Conservation (phyloP, 768 basidiomycete species). For the Trametes sanguinea region DNA sequence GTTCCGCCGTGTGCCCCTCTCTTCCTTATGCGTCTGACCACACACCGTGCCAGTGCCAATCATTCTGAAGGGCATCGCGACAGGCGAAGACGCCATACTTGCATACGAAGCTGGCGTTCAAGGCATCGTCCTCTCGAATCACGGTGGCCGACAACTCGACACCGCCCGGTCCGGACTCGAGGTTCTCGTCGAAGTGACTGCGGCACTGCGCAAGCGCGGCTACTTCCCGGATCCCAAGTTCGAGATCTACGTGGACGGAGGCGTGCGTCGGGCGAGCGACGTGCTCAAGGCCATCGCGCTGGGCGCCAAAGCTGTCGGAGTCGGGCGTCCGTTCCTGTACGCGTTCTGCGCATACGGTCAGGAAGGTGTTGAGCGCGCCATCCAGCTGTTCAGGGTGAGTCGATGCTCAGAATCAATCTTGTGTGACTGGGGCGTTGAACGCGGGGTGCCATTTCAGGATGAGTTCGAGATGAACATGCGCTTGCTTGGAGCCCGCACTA, state of each 20-base stretch:
- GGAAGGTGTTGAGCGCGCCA: conserved; percentile 78
- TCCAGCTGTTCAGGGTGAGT: conserved; percentile 71
- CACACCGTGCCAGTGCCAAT: conserved; percentile 66
- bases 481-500: conserved; percentile 76
- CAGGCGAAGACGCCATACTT: conserved; percentile 81
- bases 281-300: conserved; percentile 84
- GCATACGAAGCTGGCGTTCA: conserved; percentile 77
- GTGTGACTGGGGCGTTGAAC: not conserved
- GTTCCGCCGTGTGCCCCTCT: not conserved
- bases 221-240: conserved; percentile 75
- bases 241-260: conserved; percentile 88
- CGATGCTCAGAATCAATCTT: not conserved
- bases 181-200: conserved; percentile 85
- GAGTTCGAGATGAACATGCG: conserved; percentile 98
- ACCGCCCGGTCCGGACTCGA: conserved; percentile 88
- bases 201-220: conserved; percentile 63
- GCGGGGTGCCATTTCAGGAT: conserved; percentile 51
- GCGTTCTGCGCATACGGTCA: conserved; percentile 84
- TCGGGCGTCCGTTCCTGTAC: conserved; percentile 85
- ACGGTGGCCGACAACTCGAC: conserved; percentile 69
- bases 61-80: conserved; percentile 85
- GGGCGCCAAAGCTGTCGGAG: conserved; percentile 81
- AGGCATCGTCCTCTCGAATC: conserved; percentile 86
- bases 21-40: not conserved
- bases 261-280: conserved; percentile 85